These are phyloP conservation scores for Ustilago shanxiensis DNA, from an alignment of 1,284 basidiomycete species.

Conservation along the genomic window DNA sequence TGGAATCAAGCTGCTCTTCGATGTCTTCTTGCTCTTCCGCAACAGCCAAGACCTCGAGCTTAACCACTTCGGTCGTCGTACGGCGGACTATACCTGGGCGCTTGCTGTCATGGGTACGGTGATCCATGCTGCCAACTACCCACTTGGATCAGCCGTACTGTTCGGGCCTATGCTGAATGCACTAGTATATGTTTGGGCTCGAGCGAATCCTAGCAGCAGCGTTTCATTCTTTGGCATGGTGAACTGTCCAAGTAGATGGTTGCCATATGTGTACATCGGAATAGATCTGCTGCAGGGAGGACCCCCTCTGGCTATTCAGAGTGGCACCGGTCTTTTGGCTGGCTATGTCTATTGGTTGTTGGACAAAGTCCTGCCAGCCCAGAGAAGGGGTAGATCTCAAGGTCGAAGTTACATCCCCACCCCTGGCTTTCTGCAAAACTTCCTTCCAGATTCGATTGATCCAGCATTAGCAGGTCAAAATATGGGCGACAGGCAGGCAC, in stretches of 20 bases:
- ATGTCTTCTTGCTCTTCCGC: slow-evolving; percentile 58
- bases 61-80: slow-evolving; percentile 53
- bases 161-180: slow-evolving; percentile 78
- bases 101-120: slow-evolving; percentile 53
- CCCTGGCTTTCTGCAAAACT: slow-evolving; percentile 31
- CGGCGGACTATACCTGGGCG: slow-evolving; percentile 61
- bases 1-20: slow-evolving; percentile 62
- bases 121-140: slow-evolving; percentile 75
- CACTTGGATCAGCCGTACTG: slow-evolving; percentile 76
- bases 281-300: slow-evolving; percentile 81
- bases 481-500: slow-evolving; percentile 43
- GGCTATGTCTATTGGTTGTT: slow-evolving; percentile 76
- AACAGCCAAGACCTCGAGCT: slow-evolving; percentile 60
- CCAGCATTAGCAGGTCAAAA: slow-evolving; percentile 48
- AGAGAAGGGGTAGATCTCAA: slow-evolving; percentile 27
- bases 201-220: slow-evolving; percentile 48
- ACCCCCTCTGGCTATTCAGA: slow-evolving; percentile 74
- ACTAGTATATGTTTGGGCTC: slow-evolving; percentile 70
- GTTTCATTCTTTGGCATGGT: slow-evolving; percentile 62
- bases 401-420: slow-evolving; percentile 45
- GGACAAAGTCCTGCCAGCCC: slow-evolving; percentile 28
- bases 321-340: slow-evolving; percentile 79
- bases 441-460: slow-evolving; percentile 57
- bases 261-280: slow-evolving; percentile 78
- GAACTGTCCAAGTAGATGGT: slow-evolving; percentile 76